These are phyloP conservation scores for Sedum album DNA, from an alignment of 164 flowering plant species.

Conservation along the genomic window DNA sequence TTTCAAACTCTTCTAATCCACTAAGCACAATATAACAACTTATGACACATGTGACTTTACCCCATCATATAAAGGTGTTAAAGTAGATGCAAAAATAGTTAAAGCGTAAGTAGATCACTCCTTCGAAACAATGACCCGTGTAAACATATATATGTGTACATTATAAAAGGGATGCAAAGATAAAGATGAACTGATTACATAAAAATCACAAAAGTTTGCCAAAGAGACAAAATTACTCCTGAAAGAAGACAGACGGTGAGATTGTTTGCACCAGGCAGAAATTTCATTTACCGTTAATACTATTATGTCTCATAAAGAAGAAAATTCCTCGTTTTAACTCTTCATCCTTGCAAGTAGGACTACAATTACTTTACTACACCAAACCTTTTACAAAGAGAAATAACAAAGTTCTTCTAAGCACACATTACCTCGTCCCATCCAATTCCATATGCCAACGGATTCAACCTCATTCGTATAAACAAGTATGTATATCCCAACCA, in stretches of 20 bases:
- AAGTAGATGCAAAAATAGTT: too few relatives aligned
- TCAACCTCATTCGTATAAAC: constrained; percentile 86
- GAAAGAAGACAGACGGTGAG: background rate
- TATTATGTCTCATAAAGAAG: background rate
- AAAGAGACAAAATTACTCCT: background rate
- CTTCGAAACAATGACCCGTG: too few relatives aligned
- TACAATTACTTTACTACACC: background rate
- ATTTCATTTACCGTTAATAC: background rate
- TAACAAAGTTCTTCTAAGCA: background rate
- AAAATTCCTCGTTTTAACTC: background rate
- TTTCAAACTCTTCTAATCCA: too few relatives aligned
- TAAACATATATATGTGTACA: too few relatives aligned
- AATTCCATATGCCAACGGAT: constrained; percentile 95
- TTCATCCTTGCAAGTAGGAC: background rate
- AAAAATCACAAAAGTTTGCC: background rate
- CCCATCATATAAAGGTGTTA: too few relatives aligned
- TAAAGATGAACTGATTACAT: background rate
- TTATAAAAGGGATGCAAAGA: background rate
- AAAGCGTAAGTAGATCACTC: too few relatives aligned
- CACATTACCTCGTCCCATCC: constrained; percentile 96
- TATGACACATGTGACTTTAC: too few relatives aligned
- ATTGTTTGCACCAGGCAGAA: background rate
- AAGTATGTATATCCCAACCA: constrained; percentile 99
- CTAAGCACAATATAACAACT: too few relatives aligned
- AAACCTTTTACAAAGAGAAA: background rate